phyloP scores from a whole-genome alignment of 2,329 filamentous ascomycete genomes.

The Fusarium subglutinans region DNA sequence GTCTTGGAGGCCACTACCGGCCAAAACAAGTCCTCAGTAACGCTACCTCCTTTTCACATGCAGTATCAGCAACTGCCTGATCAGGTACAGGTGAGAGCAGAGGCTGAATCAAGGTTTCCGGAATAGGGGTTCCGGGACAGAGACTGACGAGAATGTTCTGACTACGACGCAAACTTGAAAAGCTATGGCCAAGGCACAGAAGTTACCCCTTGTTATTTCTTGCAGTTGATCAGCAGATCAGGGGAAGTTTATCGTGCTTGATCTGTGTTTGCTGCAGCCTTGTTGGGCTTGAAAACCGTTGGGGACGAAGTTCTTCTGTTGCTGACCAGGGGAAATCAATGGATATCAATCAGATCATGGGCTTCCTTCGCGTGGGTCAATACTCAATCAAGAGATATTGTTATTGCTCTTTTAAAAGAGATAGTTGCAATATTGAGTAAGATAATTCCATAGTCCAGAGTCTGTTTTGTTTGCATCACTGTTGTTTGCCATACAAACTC shows the following conservation, averaged over 20 bases:
- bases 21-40: not conserved
- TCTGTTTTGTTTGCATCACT: not conserved
- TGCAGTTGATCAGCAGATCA: not conserved
- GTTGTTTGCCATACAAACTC: not conserved
- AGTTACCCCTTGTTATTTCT: not conserved
- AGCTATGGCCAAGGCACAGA: not conserved
- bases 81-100: not conserved
- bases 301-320: not conserved
- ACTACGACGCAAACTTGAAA: not conserved
- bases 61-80: not conserved
- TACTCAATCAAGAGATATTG: accelerated
- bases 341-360: not conserved
- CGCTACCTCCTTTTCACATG: not conserved
- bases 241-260: not conserved
- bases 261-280: not conserved
- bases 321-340: not conserved
- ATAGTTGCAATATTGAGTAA: not conserved
- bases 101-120: not conserved
- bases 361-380: not conserved
- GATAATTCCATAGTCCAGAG: not conserved
- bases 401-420: not conserved
- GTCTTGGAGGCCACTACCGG: not conserved
- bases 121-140: not conserved
- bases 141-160: not conserved
- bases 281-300: not conserved